Evolutionary conservation across 169 alveolate species (phyloP).

Genomic region (Cryptosporidium muris): DNA sequence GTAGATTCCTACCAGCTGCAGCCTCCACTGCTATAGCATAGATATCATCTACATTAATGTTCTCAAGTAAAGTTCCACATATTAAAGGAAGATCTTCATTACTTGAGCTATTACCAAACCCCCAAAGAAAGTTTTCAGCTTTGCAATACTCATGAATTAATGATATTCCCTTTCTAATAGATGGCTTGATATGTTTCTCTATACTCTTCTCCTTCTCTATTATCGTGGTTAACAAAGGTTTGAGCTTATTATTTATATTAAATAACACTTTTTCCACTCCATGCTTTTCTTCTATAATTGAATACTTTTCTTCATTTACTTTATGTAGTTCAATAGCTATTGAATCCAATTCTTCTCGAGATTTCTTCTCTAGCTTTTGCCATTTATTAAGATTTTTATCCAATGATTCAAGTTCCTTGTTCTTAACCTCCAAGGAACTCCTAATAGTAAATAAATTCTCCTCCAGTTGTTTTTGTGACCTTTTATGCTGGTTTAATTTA

Average conservation of each 20-base stretch:
- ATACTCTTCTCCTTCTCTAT: conserved; percentile 10
- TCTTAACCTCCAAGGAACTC: conserved; percentile 10
- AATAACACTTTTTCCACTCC: conserved; percentile 18
- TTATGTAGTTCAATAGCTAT: background rate
- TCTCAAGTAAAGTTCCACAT: conserved; percentile 42
- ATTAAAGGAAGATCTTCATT: background rate
- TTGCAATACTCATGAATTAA: conserved; percentile 40
- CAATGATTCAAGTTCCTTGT: background rate
- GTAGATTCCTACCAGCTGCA: conserved; percentile 59
- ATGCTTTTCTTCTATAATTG: conserved; percentile 33
- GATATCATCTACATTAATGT: conserved; percentile 42
- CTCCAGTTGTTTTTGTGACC: conserved; percentile 13
- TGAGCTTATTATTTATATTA: conserved; percentile 10
- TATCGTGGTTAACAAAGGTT: background rate
- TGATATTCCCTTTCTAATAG: conserved; percentile 23
- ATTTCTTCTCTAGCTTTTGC: background rate
- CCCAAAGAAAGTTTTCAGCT: conserved; percentile 6
- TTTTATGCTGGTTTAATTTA: conserved; percentile 10
- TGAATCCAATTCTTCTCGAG: conserved; percentile 7
- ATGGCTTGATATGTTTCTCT: conserved; percentile 6
- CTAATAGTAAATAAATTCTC: conserved; percentile 18
- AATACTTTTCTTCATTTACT: background rate
- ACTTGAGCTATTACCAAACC: background rate
- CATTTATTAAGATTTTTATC: conserved; percentile 7
- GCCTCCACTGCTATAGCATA: conserved; percentile 52